Conservation (phyloP, 441 rosid species). For the Rhodomyrtus psidioides region DNA sequence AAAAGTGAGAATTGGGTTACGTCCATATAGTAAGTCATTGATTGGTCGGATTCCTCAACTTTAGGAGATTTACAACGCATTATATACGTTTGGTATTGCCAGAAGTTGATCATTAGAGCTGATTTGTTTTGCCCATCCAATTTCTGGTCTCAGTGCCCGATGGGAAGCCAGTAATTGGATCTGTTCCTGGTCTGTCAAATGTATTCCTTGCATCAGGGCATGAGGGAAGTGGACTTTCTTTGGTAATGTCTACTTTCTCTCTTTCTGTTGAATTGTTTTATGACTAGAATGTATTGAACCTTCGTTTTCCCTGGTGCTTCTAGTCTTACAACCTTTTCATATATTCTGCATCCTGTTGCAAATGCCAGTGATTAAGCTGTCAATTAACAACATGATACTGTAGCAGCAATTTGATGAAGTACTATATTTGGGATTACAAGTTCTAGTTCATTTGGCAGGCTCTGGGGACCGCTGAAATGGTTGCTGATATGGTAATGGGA, state of each 20-base stretch:
- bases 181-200: slow-evolving; percentile 59
- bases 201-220: slow-evolving; percentile 80
- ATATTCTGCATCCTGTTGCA: background rate
- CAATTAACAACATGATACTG: background rate
- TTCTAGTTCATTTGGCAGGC: slow-evolving; percentile 44
- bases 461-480: slow-evolving; percentile 88
- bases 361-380: background rate
- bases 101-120: background rate
- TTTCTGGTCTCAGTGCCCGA: slow-evolving; percentile 64
- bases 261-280: background rate
- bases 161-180: slow-evolving; percentile 79
- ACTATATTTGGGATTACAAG: background rate
- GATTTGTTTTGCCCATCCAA: background rate
- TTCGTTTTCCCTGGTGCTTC: background rate
- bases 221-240: slow-evolving; percentile 85
- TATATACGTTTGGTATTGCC: background rate
- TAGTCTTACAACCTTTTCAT: background rate
- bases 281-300: background rate
- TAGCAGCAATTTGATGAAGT: background rate
- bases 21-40: slow-evolving; percentile 76
- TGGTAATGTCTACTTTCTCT: slow-evolving; percentile 37
- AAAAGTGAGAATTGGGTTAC: slow-evolving; percentile 87
- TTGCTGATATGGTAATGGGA: slow-evolving; percentile 63
- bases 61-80: background rate
- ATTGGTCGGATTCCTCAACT: background rate